phyloP scores from a whole-genome alignment of 306 rosid genomes.

The Nissolia schottii region DNA sequence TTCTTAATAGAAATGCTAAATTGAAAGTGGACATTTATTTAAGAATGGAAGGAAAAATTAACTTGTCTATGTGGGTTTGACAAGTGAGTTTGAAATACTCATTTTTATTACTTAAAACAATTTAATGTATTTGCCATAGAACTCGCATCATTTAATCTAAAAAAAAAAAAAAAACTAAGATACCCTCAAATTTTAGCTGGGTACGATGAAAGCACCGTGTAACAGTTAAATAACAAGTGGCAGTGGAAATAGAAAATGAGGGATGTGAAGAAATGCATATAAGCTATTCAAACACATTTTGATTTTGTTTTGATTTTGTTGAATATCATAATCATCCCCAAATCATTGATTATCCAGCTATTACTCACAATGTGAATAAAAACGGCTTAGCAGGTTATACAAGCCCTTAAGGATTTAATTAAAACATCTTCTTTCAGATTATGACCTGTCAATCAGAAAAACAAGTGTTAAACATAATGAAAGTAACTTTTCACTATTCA shows the following conservation, averaged over 20 bases:
- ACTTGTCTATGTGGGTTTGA: too few relatives aligned
- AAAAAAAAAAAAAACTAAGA: too few relatives aligned
- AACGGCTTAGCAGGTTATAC: constrained; percentile 17
- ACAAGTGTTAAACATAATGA: constrained; percentile 4
- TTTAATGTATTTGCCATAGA: too few relatives aligned
- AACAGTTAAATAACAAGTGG: background rate
- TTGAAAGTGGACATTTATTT: too few relatives aligned
- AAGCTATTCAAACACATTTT: background rate
- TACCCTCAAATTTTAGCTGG: too few relatives aligned
- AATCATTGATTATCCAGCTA: constrained; percentile 6
- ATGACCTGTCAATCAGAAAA: constrained; percentile 37
- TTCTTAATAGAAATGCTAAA: too few relatives aligned
- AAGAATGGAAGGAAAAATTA: too few relatives aligned
- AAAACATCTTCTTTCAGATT: constrained; percentile 49
- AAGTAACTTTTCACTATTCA: background rate
- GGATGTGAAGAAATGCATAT: background rate
- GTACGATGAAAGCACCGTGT: too few relatives aligned
- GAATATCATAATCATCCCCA: background rate
- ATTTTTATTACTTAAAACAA: too few relatives aligned
- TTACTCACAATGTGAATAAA: background rate
- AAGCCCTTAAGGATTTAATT: constrained; percentile 31
- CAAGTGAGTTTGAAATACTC: too few relatives aligned
- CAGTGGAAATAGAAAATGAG: background rate
- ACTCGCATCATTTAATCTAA: too few relatives aligned
- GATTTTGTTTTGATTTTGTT: background rate